These are phyloP conservation scores for Rhizophagus clarus DNA, from an alignment of 192 early-diverging fungal genomes.

Conservation along the genomic window DNA sequence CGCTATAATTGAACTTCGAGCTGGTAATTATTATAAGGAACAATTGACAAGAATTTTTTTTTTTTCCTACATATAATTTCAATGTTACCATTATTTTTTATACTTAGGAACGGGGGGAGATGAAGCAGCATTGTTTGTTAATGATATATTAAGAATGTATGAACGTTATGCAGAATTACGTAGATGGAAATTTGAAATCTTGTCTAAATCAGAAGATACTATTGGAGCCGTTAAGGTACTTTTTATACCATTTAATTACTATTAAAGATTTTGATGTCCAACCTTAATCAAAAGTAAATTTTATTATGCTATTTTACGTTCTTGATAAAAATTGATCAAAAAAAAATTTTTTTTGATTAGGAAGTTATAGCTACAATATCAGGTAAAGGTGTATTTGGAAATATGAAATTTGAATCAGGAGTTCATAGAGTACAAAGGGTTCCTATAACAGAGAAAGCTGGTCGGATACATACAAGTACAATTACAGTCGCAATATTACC, in stretches of 20 bases:
- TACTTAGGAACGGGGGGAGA: constrained; percentile 72
- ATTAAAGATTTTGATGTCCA: no score
- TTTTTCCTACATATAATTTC: no score
- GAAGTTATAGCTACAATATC: constrained; percentile 67
- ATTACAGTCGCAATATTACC: constrained; percentile 80
- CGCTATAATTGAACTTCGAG: constrained; percentile 75
- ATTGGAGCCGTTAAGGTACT: constrained; percentile 53
- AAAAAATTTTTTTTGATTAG: constrained; percentile 36
- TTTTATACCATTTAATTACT: neutral
- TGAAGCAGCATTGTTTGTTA: constrained; percentile 75
- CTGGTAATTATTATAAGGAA: constrained; percentile 57
- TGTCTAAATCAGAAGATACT: constrained; percentile 52
- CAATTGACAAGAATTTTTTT: no score
- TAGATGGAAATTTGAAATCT: constrained; percentile 66
- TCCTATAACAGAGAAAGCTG: constrained; percentile 75
- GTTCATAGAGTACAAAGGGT: constrained; percentile 84
- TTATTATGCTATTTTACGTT: no score
- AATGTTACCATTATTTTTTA: no score
- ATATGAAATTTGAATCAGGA: constrained; percentile 79
- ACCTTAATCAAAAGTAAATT: no score
- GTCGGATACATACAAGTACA: constrained; percentile 78
- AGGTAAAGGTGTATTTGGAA: constrained; percentile 72
- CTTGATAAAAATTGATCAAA: neutral
- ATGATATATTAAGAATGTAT: constrained; percentile 75
- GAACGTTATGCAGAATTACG: constrained; percentile 62